These are phyloP conservation scores for Tolypocladium cylindrosporum DNA, from an alignment of 2,329 filamentous ascomycete species.

Conservation along the genomic window DNA sequence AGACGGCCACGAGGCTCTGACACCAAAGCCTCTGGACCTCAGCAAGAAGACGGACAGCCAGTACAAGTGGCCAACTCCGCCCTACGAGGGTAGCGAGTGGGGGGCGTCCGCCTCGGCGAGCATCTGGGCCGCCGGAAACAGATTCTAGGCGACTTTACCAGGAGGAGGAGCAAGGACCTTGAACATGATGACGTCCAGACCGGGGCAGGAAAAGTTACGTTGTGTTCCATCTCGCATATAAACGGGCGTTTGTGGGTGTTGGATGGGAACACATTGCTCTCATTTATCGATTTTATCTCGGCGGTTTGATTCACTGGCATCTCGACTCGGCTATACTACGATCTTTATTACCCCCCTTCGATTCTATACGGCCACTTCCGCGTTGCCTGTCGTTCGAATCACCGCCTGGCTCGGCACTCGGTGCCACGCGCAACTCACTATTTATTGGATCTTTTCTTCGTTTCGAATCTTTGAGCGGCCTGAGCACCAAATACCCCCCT, in stretches of 20 bases:
- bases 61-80: conserved; percentile 87
- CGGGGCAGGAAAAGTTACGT: conserved; percentile 4
- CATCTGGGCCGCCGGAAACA: conserved; percentile 64
- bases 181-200: conserved; percentile 13
- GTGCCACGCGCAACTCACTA: not conserved
- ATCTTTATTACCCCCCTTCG: conserved; percentile 14
- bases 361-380: conserved; percentile 7
- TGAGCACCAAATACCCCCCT: conserved; percentile 25
- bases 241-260: conserved; percentile 10
- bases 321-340: conserved; percentile 15
- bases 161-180: not conserved
- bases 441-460: conserved; percentile 4
- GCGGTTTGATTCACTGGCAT: conserved; percentile 14
- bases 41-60: conserved; percentile 43
- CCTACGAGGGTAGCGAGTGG: conserved; percentile 92
- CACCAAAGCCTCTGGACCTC: conserved; percentile 63
- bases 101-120: conserved; percentile 71
- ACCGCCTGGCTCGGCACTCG: not conserved
- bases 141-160: conserved; percentile 33
- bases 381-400: not conserved
- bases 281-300: conserved; percentile 4
- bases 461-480: conserved; percentile 11
- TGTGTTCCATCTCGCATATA: conserved; percentile 8
- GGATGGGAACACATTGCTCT: conserved; percentile 8
- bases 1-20: conserved; percentile 49